Evolutionary conservation across 768 basidiomycete species (phyloP).

Genomic region (Boletus vinaceobasis): DNA sequence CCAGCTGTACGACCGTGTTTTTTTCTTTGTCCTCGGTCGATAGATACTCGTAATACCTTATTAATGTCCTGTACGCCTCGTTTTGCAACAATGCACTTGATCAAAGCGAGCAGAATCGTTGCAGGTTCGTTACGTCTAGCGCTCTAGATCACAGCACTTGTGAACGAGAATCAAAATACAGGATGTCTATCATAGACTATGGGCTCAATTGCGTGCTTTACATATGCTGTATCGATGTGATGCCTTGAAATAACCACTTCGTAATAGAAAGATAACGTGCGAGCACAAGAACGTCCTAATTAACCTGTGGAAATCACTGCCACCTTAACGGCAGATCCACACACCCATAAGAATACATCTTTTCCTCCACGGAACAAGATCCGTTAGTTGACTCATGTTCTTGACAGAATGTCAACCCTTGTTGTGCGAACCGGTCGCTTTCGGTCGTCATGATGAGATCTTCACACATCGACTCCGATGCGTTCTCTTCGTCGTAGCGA

Average conservation of each 20-base stretch:
- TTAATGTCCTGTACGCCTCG: conserved; percentile 4
- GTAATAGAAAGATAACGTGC: conserved; percentile 1
- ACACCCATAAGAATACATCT: conserved; percentile 18
- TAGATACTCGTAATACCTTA: conserved; percentile 3
- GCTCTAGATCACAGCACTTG: background rate
- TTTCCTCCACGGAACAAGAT: conserved; percentile 15
- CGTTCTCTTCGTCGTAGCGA: conserved; percentile 11
- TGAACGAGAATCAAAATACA: conserved; percentile 18
- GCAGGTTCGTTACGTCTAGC: background rate
- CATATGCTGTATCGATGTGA: conserved; percentile 24
- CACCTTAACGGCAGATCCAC: conserved; percentile 21
- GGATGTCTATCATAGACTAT: conserved; percentile 18
- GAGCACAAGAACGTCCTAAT: background rate
- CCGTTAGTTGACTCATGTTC: conserved; percentile 12
- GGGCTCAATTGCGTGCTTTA: conserved; percentile 19
- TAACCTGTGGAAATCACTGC: conserved; percentile 13
- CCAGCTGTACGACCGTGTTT: conserved; percentile 12
- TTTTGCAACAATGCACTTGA: conserved; percentile 8
- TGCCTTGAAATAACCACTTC: conserved; percentile 19
- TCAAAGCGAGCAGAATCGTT: background rate
- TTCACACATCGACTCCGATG: conserved; percentile 18
- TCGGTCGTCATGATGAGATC: conserved; percentile 11
- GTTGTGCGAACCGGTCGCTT: conserved; percentile 17
- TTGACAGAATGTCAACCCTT: conserved; percentile 13
- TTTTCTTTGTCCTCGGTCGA: conserved; percentile 3